Percentiles rank a stretch among this genome's conserved stretches.
Conservation (phyloP, 2,329 filamentous ascomycete species). For the Arthrinium phaeospermum region DNA sequence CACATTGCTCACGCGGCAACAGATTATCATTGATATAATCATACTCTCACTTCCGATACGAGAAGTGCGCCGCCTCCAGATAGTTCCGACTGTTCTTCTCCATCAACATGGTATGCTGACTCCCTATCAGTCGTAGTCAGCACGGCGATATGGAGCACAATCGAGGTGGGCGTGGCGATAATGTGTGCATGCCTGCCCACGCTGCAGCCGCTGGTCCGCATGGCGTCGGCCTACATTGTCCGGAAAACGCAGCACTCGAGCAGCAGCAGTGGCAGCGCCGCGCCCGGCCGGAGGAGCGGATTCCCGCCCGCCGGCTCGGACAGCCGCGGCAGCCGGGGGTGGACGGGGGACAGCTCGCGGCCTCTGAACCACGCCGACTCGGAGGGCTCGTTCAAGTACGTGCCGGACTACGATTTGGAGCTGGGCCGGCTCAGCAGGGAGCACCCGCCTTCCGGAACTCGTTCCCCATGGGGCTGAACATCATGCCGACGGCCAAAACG, state of each 20-base stretch:
- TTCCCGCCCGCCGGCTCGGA: neutral
- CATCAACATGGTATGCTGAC: neutral
- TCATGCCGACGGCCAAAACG: neutral
- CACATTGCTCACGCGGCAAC: neutral
- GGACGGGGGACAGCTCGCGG: constrained; percentile 5
- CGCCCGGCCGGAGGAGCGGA: neutral
- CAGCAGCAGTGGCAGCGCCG: neutral
- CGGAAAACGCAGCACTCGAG: neutral
- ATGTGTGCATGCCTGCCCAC: constrained; percentile 20
- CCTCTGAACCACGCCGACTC: constrained; percentile 16
- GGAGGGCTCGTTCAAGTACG: constrained; percentile 10
- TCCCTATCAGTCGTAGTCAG: neutral
- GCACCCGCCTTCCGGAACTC: neutral
- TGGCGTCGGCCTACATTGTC: neutral
- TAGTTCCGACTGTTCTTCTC: neutral
- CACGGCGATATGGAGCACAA: constrained; percentile 14
- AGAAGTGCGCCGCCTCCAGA: constrained; percentile 18
- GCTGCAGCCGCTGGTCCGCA: constrained; percentile 19
- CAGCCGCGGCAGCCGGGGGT: neutral
- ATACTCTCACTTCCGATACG: constrained; percentile 18
- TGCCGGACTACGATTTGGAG: constrained; percentile 4
- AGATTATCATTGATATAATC: constrained; percentile 16
- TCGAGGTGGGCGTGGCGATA: constrained; percentile 17
- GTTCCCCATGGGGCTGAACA: constrained; percentile 2
- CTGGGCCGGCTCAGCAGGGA: neutral